phyloP scores from a whole-genome alignment of 352 stramenopile species.

The Phytophthora ramorum region DNA sequence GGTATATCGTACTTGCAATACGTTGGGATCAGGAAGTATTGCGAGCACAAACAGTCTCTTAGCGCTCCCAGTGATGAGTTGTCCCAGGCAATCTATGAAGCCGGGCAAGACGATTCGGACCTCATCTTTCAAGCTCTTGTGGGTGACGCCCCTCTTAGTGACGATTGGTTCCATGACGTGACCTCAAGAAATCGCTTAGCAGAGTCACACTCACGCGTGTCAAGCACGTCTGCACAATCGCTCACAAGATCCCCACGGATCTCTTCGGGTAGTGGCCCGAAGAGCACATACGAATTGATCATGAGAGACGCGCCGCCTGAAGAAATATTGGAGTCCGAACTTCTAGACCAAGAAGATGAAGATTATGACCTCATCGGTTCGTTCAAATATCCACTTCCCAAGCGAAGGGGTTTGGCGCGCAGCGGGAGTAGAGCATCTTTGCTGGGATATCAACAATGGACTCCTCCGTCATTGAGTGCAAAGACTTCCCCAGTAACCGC shows the following conservation, averaged over 20 bases:
- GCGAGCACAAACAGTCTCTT: conserved; percentile 42
- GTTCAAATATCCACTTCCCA: conserved; percentile 38
- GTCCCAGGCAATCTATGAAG: conserved; percentile 46
- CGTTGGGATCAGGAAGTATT: conserved; percentile 54
- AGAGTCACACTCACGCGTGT: conserved; percentile 15
- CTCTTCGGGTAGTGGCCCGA: neutral
- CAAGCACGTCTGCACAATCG: conserved; percentile 6
- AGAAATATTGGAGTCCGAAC: conserved; percentile 40
- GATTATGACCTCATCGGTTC: conserved; percentile 39
- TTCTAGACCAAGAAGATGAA: conserved; percentile 31
- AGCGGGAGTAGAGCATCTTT: conserved; percentile 13
- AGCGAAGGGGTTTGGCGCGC: conserved; percentile 8
- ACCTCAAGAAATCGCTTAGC: conserved; percentile 7
- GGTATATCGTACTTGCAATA: conserved; percentile 41
- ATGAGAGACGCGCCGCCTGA: conserved; percentile 40
- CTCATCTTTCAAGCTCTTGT: conserved; percentile 52
- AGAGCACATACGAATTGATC: conserved; percentile 42
- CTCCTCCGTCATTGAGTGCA: conserved; percentile 7
- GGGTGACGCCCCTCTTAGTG: conserved; percentile 39
- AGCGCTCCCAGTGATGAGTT: conserved; percentile 37
- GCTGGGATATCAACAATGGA: conserved; percentile 8
- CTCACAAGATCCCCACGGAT: too few species aligned
- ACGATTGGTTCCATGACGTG: conserved; percentile 55
- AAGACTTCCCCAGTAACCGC: conserved; percentile 5
- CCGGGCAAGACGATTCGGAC: conserved; percentile 48